These are phyloP conservation scores for Asterella californica DNA, from an alignment of 225 moss, liverwort and hornwort species.

Conservation along the genomic window DNA sequence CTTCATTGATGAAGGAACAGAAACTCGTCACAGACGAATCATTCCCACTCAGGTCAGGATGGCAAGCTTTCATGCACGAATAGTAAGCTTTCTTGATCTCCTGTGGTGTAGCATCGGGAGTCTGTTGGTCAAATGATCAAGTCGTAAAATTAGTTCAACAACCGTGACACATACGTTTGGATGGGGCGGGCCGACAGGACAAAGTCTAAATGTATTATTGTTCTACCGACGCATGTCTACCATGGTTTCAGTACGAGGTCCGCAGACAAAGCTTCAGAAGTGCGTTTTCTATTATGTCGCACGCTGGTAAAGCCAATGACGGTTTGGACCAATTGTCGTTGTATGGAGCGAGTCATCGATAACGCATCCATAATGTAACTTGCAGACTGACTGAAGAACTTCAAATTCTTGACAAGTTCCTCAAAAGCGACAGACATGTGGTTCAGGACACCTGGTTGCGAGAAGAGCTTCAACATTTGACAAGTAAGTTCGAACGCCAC, in stretches of 20 bases:
- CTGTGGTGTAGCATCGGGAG: slow-evolving; percentile 79
- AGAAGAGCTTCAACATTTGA: slow-evolving; percentile 17
- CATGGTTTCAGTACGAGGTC: neutral
- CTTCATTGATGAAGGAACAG: slow-evolving; percentile 87
- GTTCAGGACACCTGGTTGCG: slow-evolving; percentile 18
- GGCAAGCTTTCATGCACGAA: slow-evolving; percentile 93
- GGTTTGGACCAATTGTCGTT: neutral
- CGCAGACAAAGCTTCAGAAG: neutral
- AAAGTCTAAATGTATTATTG: neutral
- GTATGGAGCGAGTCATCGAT: neutral
- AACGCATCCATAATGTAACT: neutral
- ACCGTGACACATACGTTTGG: neutral
- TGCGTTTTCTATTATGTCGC: neutral
- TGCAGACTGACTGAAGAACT: neutral
- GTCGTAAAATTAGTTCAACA: neutral
- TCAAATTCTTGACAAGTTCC: neutral
- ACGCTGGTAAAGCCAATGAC: neutral
- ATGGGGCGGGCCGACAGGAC: neutral
- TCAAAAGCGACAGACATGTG: slow-evolving; percentile 2
- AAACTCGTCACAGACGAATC: slow-evolving; percentile 59
- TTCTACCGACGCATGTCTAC: neutral
- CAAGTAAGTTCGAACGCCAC: slow-evolving; percentile 12
- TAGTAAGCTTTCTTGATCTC: slow-evolving; percentile 97
- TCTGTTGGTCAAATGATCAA: slow-evolving; percentile 41
- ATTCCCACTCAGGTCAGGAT: slow-evolving; percentile 90